Evolutionary conservation across 2,329 filamentous ascomycete species (phyloP).

Genomic region (Lojkania enalia): DNA sequence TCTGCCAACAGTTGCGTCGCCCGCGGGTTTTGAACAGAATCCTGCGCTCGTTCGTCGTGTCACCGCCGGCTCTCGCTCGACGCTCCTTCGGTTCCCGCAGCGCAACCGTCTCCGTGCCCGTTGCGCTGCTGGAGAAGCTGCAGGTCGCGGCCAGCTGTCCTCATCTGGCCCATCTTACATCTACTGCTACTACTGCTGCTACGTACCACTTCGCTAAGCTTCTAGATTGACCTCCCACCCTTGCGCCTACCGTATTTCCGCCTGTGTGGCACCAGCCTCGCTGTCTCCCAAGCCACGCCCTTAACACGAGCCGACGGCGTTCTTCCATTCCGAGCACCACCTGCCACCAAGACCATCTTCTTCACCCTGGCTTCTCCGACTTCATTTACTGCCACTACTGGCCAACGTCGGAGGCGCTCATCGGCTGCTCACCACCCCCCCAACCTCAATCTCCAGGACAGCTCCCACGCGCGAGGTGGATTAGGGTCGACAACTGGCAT

Average conservation of each 20-base stretch:
- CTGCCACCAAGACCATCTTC: conserved; percentile 22
- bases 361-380: conserved; percentile 46
- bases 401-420: conserved; percentile 46
- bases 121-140: conserved; percentile 17
- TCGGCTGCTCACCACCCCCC: conserved; percentile 44
- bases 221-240: conserved; percentile 4
- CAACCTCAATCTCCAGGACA: conserved; percentile 36
- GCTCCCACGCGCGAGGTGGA: conserved; percentile 26
- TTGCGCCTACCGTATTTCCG: conserved; percentile 13
- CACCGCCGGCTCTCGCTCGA: conserved; percentile 9
- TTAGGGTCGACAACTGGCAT: conserved; percentile 39
- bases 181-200: too few species aligned
- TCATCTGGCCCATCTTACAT: conserved; percentile 11
- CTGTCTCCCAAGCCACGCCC: conserved; percentile 29
- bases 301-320: conserved; percentile 16
- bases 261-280: conserved; percentile 14
- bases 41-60: conserved; percentile 1
- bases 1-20: conserved; percentile 13
- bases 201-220: too few species aligned
- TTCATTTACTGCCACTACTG: conserved; percentile 42
- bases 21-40: conserved; percentile 3
- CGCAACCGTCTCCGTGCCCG: conserved; percentile 24
- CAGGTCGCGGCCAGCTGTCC: conserved; percentile 33
- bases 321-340: conserved; percentile 29
- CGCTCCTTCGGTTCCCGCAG: conserved; percentile 14